Base-by-base conservation (phyloP, 139 green algal genomes). In the Pedinophyceae sp. region DNA sequence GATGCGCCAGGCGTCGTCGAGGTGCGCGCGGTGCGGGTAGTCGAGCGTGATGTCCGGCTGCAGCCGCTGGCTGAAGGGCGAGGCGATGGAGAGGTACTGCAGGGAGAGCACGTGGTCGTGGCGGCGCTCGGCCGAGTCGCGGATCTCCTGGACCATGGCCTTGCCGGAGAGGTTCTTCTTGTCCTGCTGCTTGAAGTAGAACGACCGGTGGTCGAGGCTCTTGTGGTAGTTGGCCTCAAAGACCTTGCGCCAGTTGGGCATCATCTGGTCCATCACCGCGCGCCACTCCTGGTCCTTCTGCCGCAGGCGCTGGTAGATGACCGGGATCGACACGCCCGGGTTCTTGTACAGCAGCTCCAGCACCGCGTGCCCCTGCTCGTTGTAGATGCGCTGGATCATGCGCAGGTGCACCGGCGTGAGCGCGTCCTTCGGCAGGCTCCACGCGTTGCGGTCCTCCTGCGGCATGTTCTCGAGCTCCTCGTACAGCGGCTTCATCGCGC, bases 131-230 rank as follows among this genome's bases (percentile, higher is more conserved):
- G 67, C 73, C n/a, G 74, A 58, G 38, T 97, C 89, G 57, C 79
- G 83, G 30, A 96, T 76, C 67, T 96, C 89, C 20, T 65, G 25
- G 55, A 96, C 55, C 72, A 98, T 78, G 49, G 65, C 70, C 72
- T 93, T 95, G 24, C 69, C 57, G 60, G 75, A 81, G 48, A 98
- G 77, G 49, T 68, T 77, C 70, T 91, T 93, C 77, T 97, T 97
- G 61, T 97, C 89, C 19, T 67, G 70, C 68, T 97, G 91, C 74
- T 98, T 98, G 79, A 97, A 98, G 77, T 98, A 98, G 74, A 97
- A 97, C 63, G 67, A 85, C 57, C 87, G 84, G 72, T 97, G 88
- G 76, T 98, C 91, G 51, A 98, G 80, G 6, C 69, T 86, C 68
- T 97, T 97, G 70, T 93, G 73, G 70, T 95, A 97, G 74, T 98